phyloP scores from a whole-genome alignment of 495 filamentous ascomycete genomes.

The Bacidia gigantensis region DNA sequence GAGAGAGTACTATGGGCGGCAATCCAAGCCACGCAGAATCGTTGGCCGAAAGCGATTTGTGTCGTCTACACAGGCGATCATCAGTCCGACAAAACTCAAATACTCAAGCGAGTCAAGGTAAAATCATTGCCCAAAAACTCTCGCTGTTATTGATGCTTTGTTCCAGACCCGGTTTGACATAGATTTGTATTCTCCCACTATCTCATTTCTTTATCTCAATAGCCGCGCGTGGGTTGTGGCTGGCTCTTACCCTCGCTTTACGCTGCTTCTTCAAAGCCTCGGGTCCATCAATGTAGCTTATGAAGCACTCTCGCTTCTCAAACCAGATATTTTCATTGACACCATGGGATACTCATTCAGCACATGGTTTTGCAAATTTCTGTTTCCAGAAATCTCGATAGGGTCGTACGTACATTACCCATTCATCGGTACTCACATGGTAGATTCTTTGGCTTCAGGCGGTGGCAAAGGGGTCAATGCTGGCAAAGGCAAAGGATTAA shows the following conservation, averaged over 20 bases:
- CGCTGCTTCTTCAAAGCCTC: constrained; percentile 81
- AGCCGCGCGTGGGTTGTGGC: constrained; percentile 74
- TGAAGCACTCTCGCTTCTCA: constrained; percentile 84
- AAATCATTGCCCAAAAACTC: background rate
- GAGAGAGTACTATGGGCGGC: constrained; percentile 96
- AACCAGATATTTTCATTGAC: constrained; percentile 89
- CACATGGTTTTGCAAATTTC: constrained; percentile 62
- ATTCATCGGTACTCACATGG: constrained; percentile 97
- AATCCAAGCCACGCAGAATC: constrained; percentile 75
- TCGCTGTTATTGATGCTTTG: background rate
- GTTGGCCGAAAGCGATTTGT: constrained; percentile 78
- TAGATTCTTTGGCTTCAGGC: constrained; percentile 58
- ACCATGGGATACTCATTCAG: constrained; percentile 97
- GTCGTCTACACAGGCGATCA: constrained; percentile 92
- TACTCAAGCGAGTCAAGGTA: constrained; percentile 66
- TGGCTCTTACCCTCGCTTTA: constrained; percentile 81
- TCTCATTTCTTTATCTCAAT: constrained; percentile 79
- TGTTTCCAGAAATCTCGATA: constrained; percentile 73
- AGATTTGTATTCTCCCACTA: constrained; percentile 63
- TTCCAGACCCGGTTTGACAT: constrained; percentile 79
- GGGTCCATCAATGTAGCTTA: constrained; percentile 76
- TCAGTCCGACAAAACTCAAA: constrained; percentile 63
- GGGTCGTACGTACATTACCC: constrained; percentile 96
- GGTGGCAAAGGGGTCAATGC: constrained; percentile 72
- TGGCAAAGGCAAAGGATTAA: constrained; percentile 55